Evolutionary conservation across 2,329 filamentous ascomycete genomes (phyloP).

Genomic region (Aspergillus puulaauensis): DNA sequence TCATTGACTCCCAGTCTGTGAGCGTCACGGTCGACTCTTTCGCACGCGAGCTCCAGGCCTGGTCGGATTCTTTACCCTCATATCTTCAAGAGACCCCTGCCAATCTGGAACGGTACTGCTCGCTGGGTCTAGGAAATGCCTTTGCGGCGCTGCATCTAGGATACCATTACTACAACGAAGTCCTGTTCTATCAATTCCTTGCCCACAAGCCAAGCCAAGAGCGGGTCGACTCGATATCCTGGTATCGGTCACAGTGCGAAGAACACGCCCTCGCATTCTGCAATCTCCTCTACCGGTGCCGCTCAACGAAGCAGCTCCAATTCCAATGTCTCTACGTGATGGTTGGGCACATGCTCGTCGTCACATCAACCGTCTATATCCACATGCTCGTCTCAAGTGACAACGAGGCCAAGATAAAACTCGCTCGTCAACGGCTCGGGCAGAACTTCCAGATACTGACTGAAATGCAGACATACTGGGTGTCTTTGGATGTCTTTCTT

Average conservation of each 20-base stretch:
- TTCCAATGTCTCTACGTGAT: slow-evolving; percentile 45
- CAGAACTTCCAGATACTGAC: slow-evolving; percentile 49
- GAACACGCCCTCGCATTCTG: slow-evolving; percentile 41
- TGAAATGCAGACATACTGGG: slow-evolving; percentile 43
- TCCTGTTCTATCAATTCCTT: slow-evolving; percentile 52
- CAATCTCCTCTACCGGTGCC: slow-evolving; percentile 41
- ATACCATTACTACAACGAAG: slow-evolving; percentile 48
- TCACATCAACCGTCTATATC: slow-evolving; percentile 49
- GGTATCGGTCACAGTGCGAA: slow-evolving; percentile 43
- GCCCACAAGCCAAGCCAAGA: neutral
- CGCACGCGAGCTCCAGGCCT: neutral
- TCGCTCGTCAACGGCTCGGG: slow-evolving; percentile 40
- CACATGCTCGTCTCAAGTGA: slow-evolving; percentile 48
- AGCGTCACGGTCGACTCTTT: neutral
- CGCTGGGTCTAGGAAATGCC: slow-evolving; percentile 42
- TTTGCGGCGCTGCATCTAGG: slow-evolving; percentile 49
- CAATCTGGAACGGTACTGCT: slow-evolving; percentile 41
- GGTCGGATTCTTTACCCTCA: neutral
- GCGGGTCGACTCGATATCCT: slow-evolving; percentile 10
- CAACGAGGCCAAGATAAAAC: slow-evolving; percentile 32
- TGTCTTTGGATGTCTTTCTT: slow-evolving; percentile 40
- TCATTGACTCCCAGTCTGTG: slow-evolving; percentile 24
- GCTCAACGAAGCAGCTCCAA: slow-evolving; percentile 20
- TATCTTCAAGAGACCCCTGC: slow-evolving; percentile 39
- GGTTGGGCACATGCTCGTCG: slow-evolving; percentile 49